Percentiles rank a stretch among this genome's conserved stretches.
Evolutionary conservation across 257 asterid genomes (phyloP).

Genomic region (Eustoma russellianum): DNA sequence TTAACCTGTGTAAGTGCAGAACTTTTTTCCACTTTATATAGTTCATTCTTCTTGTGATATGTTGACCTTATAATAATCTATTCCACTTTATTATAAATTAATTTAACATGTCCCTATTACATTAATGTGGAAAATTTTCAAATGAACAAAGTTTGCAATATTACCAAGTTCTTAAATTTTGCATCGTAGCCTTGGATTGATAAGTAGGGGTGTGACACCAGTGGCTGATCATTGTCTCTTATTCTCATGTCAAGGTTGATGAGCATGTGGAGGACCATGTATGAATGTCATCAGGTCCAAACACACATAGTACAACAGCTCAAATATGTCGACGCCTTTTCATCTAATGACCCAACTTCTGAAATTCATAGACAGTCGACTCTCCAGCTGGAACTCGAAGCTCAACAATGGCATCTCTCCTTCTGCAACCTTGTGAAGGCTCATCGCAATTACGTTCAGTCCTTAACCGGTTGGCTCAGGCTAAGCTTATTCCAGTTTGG

Average conservation of each 20-base stretch:
- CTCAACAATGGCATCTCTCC: slow-evolving; percentile 88
- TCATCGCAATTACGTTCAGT: slow-evolving; percentile 74
- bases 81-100: too few relatives aligned
- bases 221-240: neutral
- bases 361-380: slow-evolving; percentile 91
- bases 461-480: slow-evolving; percentile 92
- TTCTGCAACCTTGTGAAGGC: slow-evolving; percentile 80
- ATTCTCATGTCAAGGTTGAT: slow-evolving; percentile 34
- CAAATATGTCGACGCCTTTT: slow-evolving; percentile 55
- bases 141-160: too few relatives aligned
- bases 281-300: slow-evolving; percentile 92
- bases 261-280: slow-evolving; percentile 99
- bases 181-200: too few relatives aligned
- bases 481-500: slow-evolving; percentile 77
- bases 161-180: too few relatives aligned
- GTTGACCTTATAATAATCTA: too few relatives aligned
- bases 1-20: too few relatives aligned
- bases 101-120: too few relatives aligned
- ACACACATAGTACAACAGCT: slow-evolving; percentile 93
- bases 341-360: slow-evolving; percentile 59
- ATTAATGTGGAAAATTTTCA: too few relatives aligned
- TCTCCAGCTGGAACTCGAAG: slow-evolving; percentile 94
- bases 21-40: too few relatives aligned
- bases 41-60: too few relatives aligned
- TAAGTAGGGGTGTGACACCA: too few relatives aligned